phyloP scores from a whole-genome alignment of 805 yeast species.

The Wickerhamiella cacticola region DNA sequence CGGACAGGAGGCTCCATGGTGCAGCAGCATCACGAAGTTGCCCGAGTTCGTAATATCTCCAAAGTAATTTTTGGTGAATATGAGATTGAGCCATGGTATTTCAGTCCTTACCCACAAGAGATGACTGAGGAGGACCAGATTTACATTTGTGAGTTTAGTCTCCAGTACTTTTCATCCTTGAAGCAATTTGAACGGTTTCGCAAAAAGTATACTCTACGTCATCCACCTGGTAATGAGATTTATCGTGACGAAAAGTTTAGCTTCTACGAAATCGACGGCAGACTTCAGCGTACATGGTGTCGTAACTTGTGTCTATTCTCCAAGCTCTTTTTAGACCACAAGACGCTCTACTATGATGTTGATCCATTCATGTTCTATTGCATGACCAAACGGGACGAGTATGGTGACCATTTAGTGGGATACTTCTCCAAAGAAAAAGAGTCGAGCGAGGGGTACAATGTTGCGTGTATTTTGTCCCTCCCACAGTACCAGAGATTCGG shows the following conservation, averaged over 20 bases:
- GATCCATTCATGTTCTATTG: slow-evolving; percentile 95
- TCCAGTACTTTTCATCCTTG: slow-evolving; percentile 75
- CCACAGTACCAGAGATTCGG: slow-evolving; percentile 97
- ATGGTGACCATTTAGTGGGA: slow-evolving; percentile 93
- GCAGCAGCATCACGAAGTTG: slow-evolving; percentile 74
- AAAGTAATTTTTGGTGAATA: slow-evolving; percentile 76
- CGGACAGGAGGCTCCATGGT: slow-evolving; percentile 97
- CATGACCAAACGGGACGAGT: slow-evolving; percentile 81
- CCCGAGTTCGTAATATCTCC: slow-evolving; percentile 75
- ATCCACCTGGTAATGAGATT: slow-evolving; percentile 98
- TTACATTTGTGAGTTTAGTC: slow-evolving; percentile 82
- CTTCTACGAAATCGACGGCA: slow-evolving; percentile 94
- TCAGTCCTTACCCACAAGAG: slow-evolving; percentile 93
- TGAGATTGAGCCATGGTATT: slow-evolving; percentile 97
- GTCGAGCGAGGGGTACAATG: slow-evolving; percentile 86
- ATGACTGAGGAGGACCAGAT: slow-evolving; percentile 83
- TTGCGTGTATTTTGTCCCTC: slow-evolving; percentile 89
- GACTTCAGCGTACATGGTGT: slow-evolving; percentile 95
- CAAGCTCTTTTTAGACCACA: slow-evolving; percentile 86
- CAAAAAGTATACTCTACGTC: slow-evolving; percentile 73
- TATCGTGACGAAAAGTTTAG: slow-evolving; percentile 87
- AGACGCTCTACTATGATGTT: slow-evolving; percentile 91
- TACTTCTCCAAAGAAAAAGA: slow-evolving; percentile 96
- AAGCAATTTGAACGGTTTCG: slow-evolving; percentile 91
- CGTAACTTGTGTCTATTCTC: slow-evolving; percentile 84